A percentile compares a stretch with the other conserved stretches of the same genome.
Conservation (phyloP, 2,329 filamentous ascomycete species). For the Alternaria sp. region DNA sequence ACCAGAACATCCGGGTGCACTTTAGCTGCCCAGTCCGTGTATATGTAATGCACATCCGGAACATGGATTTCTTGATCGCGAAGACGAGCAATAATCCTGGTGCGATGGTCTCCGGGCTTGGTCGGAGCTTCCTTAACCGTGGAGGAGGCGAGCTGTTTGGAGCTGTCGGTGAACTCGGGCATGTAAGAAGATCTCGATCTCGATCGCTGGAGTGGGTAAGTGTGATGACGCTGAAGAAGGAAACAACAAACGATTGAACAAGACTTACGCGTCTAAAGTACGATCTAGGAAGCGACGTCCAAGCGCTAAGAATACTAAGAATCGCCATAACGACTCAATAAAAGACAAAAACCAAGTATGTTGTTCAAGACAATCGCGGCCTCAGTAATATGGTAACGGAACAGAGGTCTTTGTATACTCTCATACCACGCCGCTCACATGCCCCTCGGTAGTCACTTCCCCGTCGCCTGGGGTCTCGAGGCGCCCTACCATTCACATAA, state of each 20-base stretch:
- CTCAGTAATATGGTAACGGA: background rate
- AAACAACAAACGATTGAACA: background rate
- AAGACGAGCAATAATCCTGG: slow-evolving; percentile 2
- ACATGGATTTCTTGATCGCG: slow-evolving; percentile 10
- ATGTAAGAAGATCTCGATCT: background rate
- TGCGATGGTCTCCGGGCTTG: background rate
- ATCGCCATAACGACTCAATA: background rate
- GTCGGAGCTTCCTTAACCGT: background rate
- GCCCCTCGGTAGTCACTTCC: background rate
- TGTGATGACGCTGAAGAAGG: background rate
- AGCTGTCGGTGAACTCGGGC: background rate
- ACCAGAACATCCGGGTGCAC: slow-evolving; percentile 2
- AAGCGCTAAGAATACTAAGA: background rate
- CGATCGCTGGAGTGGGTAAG: background rate
- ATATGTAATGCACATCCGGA: slow-evolving; percentile 9
- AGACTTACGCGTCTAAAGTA: slow-evolving; percentile 1
- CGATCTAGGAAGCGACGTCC: background rate
- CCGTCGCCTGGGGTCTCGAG: background rate
- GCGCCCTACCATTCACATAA: background rate
- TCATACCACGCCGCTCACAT: background rate
- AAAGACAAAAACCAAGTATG: background rate
- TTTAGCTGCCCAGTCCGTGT: slow-evolving; percentile 6
- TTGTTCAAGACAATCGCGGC: background rate
- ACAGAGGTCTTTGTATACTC: background rate
- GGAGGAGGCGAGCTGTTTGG: background rate